phyloP scores from a whole-genome alignment of 345 rosid genomes.

The Euphorbia pulcherrima region DNA sequence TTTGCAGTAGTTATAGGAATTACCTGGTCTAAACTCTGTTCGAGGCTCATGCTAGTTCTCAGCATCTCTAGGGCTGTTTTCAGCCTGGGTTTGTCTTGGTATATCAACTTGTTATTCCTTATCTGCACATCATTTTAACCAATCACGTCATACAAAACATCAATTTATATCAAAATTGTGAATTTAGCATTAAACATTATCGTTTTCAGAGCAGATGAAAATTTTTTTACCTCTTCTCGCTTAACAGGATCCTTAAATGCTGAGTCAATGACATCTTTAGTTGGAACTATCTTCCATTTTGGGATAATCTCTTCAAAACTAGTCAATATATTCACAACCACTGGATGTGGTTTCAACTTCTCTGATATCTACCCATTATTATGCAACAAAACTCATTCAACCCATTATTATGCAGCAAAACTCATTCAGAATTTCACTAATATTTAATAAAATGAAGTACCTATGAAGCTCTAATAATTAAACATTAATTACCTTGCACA shows the following conservation, averaged over 20 bases:
- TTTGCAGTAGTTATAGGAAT: too few relatives aligned
- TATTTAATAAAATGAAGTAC: background rate
- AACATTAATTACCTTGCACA: slow-evolving; percentile 71
- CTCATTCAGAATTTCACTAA: background rate
- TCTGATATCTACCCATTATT: slow-evolving; percentile 65
- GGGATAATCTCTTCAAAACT: slow-evolving; percentile 84
- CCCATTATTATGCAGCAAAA: background rate
- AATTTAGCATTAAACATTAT: too few relatives aligned
- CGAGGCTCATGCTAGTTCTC: slow-evolving; percentile 79
- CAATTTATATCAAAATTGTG: background rate
- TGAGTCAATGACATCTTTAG: slow-evolving; percentile 75
- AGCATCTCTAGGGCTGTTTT: slow-evolving; percentile 96
- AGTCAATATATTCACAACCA: slow-evolving; percentile 69
- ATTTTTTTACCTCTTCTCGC: slow-evolving; percentile 56
- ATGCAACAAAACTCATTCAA: background rate
- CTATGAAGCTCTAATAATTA: background rate
- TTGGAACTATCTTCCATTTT: slow-evolving; percentile 94
- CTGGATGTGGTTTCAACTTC: slow-evolving; percentile 88
- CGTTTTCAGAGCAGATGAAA: background rate
- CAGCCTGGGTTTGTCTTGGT: slow-evolving; percentile 92
- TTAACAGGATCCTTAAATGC: slow-evolving; percentile 82
- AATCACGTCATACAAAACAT: background rate
- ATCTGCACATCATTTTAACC: slow-evolving; percentile 35
- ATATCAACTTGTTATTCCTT: slow-evolving; percentile 83
- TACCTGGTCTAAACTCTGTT: slow-evolving; percentile 64